Evolutionary conservation across 768 basidiomycete species (phyloP).

Genomic region (Trametes cinnabarina): DNA sequence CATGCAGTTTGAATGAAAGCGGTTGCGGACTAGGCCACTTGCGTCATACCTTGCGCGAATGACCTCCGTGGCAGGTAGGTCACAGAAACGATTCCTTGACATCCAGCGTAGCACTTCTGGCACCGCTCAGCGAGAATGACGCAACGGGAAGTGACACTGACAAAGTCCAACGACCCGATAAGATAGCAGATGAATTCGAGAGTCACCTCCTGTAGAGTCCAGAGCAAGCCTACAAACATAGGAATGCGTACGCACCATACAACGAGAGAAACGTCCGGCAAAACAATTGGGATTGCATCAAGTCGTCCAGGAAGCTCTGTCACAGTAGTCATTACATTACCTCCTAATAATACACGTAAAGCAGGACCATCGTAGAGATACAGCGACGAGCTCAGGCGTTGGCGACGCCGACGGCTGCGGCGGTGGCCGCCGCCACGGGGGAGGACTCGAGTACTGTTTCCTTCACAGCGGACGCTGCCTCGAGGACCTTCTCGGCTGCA

Average conservation of each 20-base stretch:
- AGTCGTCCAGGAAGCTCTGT: background rate
- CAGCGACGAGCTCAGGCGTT: constrained; percentile 9
- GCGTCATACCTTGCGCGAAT: constrained; percentile 5
- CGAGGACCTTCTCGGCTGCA: constrained; percentile 12
- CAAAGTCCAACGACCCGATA: too few species aligned
- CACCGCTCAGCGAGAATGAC: too few species aligned
- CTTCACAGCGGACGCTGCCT: constrained; percentile 13
- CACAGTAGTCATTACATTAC: background rate
- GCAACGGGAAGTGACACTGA: too few species aligned
- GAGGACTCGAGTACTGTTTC: constrained; percentile 25
- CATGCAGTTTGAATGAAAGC: too few species aligned
- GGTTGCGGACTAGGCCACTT: background rate
- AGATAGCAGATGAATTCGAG: too few species aligned
- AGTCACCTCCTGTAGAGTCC: too few species aligned
- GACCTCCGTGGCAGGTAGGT: background rate
- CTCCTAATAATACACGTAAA: constrained; percentile 2
- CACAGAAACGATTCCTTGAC: too few species aligned
- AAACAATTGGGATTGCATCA: background rate
- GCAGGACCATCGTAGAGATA: background rate
- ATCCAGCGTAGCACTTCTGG: too few species aligned
- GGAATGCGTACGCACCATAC: too few species aligned
- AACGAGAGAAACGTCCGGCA: too few species aligned
- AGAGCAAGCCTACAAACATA: too few species aligned
- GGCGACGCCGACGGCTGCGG: constrained; percentile 13
- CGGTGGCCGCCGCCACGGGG: constrained; percentile 20